Evolutionary conservation across 495 filamentous ascomycete genomes (phyloP), one percentile per base, ranked within the genome.

Genomic region (Aspergillus sclerotiicarbonarius): DNA sequence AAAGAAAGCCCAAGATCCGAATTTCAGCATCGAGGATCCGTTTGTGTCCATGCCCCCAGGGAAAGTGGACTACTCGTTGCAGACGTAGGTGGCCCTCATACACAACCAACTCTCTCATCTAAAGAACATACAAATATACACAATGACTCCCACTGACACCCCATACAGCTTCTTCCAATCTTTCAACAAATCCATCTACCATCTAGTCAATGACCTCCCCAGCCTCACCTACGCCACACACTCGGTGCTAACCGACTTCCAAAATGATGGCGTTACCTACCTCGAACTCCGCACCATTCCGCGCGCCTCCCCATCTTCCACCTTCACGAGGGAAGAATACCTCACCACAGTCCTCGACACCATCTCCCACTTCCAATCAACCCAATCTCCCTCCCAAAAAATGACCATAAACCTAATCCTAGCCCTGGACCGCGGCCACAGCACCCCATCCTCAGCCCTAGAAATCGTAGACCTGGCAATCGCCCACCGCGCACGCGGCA

Each of bases 211-310:
- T 66, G 82, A 86, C 61, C 64, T 74, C 12, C 62, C 71, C 3
- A 81, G 80, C 60, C 69, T 94, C 20, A 66, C 67, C 56, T 81
- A 81, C 68, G 82, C 88, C 49, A 92, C 90, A 7, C 75, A 73
- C 44, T 79, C 83, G 30, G 89, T 94, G 8, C 79, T 94, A n/a
- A 60, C 74, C 25, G 82, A 87, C 70, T 96, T 94, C 62, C 76
- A 80, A 46, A 65, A 63, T 21, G 90, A 94, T 58, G 88, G 88
- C 29, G 87, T 93, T 10, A 79, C 84, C 44, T 93, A 95, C 64
- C 79, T 92, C 30, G 91, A 95, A 63, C 81, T 95, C 6, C 85
- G 91, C 29, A 92, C 90, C 6, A 94, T 90, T 4, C 90, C 91
- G 4, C 81, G 90, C 39, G 76, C 80, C 7, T 79, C 84, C 29